Percentiles rank a stretch among this genome's conserved stretches.
Evolutionary conservation across 768 basidiomycete species (phyloP).

Genomic region (Russula earlei): DNA sequence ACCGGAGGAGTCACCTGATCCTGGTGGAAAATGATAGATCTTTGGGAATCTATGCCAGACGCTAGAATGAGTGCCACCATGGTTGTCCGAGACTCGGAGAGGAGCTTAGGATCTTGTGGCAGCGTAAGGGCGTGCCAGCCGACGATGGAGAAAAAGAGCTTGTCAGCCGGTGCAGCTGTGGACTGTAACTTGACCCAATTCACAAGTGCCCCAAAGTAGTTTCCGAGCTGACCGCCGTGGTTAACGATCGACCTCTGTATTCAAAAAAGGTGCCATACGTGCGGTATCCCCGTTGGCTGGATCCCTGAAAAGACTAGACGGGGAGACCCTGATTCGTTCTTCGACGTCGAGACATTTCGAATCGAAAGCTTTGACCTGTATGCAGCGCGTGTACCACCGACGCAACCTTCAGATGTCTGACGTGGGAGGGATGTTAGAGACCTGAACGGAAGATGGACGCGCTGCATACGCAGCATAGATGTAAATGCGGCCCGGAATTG

Average conservation of each 20-base stretch:
- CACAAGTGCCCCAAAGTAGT: conserved; percentile 82
- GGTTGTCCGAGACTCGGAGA: conserved; percentile 56
- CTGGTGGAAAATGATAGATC: conserved; percentile 75
- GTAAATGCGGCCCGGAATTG: no score
- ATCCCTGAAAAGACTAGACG: conserved; percentile 80
- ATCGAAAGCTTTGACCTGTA: not conserved
- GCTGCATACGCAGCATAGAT: conserved; percentile 4
- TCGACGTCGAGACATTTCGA: not conserved
- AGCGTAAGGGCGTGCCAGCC: conserved; percentile 93
- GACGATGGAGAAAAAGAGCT: conserved; percentile 77
- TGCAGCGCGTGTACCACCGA: not conserved
- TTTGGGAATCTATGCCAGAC: conserved; percentile 70
- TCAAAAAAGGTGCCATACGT: conserved; percentile 40
- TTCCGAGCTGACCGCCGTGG: conserved; percentile 58
- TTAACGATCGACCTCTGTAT: not conserved
- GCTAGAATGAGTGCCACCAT: conserved; percentile 80
- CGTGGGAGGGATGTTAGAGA: not conserved
- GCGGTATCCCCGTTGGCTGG: conserved; percentile 86
- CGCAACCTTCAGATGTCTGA: no score
- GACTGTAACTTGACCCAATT: conserved; percentile 84
- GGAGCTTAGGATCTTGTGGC: conserved; percentile 66
- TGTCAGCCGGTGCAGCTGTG: conserved; percentile 45
- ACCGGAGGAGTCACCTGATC: conserved; percentile 50
- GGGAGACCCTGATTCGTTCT: not conserved
- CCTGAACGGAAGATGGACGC: conserved; percentile 1